These are phyloP conservation scores for Papiliotrema fonsecae DNA, from an alignment of 1,284 basidiomycete species.

Conservation along the genomic window DNA sequence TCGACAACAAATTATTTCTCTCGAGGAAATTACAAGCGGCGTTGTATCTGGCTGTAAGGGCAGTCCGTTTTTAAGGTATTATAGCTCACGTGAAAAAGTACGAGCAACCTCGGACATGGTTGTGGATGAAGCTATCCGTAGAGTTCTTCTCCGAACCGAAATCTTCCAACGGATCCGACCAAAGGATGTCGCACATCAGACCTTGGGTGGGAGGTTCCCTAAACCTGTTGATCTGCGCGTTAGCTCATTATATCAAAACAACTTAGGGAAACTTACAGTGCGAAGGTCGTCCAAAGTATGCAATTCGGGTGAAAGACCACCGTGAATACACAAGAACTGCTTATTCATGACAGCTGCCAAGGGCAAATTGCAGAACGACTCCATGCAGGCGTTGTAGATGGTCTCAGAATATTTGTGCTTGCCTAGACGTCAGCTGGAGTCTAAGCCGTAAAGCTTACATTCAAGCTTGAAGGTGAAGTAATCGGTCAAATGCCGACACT, in stretches of 20 bases:
- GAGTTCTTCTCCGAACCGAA: constrained; percentile 85
- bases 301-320: constrained; percentile 84
- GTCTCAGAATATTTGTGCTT: constrained; percentile 91
- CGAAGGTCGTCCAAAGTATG: constrained; percentile 87
- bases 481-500: constrained; percentile 92
- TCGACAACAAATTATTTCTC: constrained; percentile 86
- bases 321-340: constrained; percentile 93
- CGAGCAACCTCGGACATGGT: constrained; percentile 90
- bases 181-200: constrained; percentile 91
- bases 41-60: constrained; percentile 61
- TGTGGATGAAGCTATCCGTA: constrained; percentile 77
- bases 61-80: background rate
- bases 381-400: constrained; percentile 87
- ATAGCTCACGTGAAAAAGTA: constrained; percentile 85
- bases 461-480: constrained; percentile 97
- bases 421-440: constrained; percentile 52
- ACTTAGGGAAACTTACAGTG: constrained; percentile 52
- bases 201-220: constrained; percentile 90
- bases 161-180: constrained; percentile 91
- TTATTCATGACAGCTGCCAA: constrained; percentile 95
- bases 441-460: constrained; percentile 54
- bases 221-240: constrained; percentile 77
- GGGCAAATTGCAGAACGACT: constrained; percentile 86
- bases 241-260: background rate
- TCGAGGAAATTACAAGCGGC: constrained; percentile 92